Conservation (phyloP, 192 early-diverging fungal genomes). For the Allomyces macrogynus region DNA sequence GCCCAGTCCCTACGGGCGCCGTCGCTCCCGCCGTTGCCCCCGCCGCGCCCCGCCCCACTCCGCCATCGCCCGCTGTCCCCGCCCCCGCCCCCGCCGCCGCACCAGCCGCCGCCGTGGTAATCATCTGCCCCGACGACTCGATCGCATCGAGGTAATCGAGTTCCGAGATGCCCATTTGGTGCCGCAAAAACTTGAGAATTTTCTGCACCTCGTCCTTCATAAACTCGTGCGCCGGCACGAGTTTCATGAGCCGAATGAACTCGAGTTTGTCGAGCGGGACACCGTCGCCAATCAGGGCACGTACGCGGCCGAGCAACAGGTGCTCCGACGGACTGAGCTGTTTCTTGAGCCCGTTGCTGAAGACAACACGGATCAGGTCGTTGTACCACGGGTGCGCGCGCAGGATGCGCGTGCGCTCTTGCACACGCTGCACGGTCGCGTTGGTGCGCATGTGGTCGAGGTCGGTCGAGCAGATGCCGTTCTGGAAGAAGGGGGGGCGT, state of each 20-base stretch:
- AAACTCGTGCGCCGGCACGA: slow-evolving; percentile 27
- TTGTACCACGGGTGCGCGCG: slow-evolving; percentile 26
- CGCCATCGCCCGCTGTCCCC: no score
- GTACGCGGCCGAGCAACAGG: slow-evolving; percentile 18
- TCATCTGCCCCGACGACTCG: slow-evolving; percentile 12
- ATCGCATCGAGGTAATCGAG: slow-evolving; percentile 28
- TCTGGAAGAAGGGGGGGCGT: neutral
- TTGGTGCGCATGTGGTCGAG: slow-evolving; percentile 17
- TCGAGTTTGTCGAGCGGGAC: slow-evolving; percentile 2
- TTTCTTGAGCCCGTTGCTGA: slow-evolving; percentile 12
- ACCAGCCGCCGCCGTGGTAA: neutral
- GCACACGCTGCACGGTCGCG: slow-evolving; percentile 9
- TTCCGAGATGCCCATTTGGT: slow-evolving; percentile 24
- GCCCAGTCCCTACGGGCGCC: no score
- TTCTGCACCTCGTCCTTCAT: slow-evolving; percentile 31
- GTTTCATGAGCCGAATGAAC: slow-evolving; percentile 23
- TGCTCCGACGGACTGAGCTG: slow-evolving; percentile 13
- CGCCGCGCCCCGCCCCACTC: no score
- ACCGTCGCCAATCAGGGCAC: neutral
- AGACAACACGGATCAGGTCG: slow-evolving; percentile 26
- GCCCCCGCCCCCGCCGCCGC: no score
- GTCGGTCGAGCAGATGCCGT: slow-evolving; percentile 8
- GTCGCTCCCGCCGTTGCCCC: no score
- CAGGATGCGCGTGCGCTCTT: slow-evolving; percentile 9
- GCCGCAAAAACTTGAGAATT: slow-evolving; percentile 30